These are phyloP conservation scores for Tolypocladium guangdongense DNA, from an alignment of 2,329 filamentous ascomycete genomes.

Conservation along the genomic window DNA sequence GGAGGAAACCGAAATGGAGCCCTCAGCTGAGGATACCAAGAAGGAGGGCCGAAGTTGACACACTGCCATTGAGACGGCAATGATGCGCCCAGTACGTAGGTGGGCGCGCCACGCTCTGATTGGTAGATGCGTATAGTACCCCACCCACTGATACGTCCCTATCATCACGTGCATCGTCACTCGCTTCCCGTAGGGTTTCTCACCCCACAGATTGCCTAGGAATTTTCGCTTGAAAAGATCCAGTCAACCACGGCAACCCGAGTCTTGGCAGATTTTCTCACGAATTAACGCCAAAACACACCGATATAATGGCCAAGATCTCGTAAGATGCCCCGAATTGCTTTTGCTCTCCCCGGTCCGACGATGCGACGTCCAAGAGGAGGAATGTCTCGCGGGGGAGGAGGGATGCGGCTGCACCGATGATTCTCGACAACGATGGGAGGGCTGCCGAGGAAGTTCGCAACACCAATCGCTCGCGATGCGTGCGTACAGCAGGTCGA, in stretches of 20 bases:
- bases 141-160: slow-evolving; percentile 9
- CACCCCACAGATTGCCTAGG: slow-evolving; percentile 25
- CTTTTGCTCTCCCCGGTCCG: slow-evolving; percentile 8
- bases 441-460: neutral
- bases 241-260: slow-evolving; percentile 24
- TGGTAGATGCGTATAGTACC: neutral
- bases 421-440: neutral
- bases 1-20: too few relatives aligned
- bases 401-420: slow-evolving; percentile 1
- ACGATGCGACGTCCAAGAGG: slow-evolving; percentile 9
- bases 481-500: neutral
- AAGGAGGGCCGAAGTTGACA: neutral
- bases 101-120: neutral
- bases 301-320: slow-evolving; percentile 51
- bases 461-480: neutral
- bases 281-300: slow-evolving; percentile 32
- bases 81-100: neutral
- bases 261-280: slow-evolving; percentile 25
- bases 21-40: neutral
- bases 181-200: slow-evolving; percentile 28
- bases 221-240: slow-evolving; percentile 23
- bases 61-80: neutral
- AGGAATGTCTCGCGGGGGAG: slow-evolving; percentile 5
- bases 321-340: slow-evolving; percentile 37
- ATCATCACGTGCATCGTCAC: slow-evolving; percentile 21